Base-by-base conservation (phyloP, 2,329 filamentous ascomycete species). In the Pseudogymnoascus destructans region DNA sequence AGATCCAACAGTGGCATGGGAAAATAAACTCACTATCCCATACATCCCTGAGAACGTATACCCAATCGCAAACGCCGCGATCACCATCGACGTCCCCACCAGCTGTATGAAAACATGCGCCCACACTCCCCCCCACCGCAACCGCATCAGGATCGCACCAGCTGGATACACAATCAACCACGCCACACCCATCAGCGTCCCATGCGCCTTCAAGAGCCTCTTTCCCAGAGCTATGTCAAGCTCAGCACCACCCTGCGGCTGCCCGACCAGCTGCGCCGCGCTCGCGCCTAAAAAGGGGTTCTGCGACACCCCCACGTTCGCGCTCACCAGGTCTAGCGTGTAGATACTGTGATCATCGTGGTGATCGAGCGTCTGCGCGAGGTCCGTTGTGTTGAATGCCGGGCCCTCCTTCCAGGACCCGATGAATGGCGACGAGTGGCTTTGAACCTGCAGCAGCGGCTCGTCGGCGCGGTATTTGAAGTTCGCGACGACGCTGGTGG, bases 91-190 rank as follows among this genome's bases (percentile, higher is more conserved):
- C 66, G 82, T 79, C 49, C 74, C 73, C 11, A 82, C 58, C 1
- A 73, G 63, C 68, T 86, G 83, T 70, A 79, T 76, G 6, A 69
- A 70, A 5, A 74, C 79, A 65, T 86, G 83, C 13, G 81, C 63
- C 49, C 66, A 67, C 3, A 68, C 61, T 1, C 40, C 40, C 0
- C 69, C 63, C 52, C 64, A 63, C 1, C 38, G 38, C 52, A 65
- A 54, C 2, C 81, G 79, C 77, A 85, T 84, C 38, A 83, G 66
- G 3, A 80, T 70, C 5, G 82, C 75, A 3, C 81, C 83, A 2
- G 84, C 63, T 0, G 83, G 83, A 62, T 81, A 85, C 21, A 82
- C 70, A 11, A 79, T 64, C 3, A 79, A 74, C 62, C 84, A 81
- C 17, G 79, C 77, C 49, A 84, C 66, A 19, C 76, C 75, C 80